Evolutionary conservation across 495 filamentous ascomycete genomes (phyloP).

Genomic region (Opeltia flavorubescens): DNA sequence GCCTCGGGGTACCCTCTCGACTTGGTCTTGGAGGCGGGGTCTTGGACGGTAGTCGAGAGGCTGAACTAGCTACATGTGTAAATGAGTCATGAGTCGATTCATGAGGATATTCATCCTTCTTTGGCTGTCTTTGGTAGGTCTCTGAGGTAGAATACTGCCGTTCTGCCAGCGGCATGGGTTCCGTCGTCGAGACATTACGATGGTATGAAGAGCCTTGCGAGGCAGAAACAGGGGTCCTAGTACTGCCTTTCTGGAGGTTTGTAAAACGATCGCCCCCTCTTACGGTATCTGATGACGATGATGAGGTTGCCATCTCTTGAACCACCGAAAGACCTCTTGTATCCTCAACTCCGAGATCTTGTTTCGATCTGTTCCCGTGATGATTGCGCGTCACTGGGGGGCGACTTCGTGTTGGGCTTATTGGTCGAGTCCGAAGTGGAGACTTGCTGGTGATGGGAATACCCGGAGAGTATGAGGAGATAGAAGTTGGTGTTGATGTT

Average conservation of each 20-base stretch:
- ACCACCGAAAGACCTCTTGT: conserved; percentile 45
- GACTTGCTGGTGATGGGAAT: conserved; percentile 48
- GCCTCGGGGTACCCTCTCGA: conserved; percentile 60
- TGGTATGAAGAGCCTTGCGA: conserved; percentile 47
- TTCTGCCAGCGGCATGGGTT: conserved; percentile 16
- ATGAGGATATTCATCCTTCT: no score
- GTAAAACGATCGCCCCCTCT: conserved; percentile 22
- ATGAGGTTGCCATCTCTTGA: conserved; percentile 47
- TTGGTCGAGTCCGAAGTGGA: conserved; percentile 42
- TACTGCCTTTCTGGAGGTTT: conserved; percentile 27
- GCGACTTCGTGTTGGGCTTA: conserved; percentile 49
- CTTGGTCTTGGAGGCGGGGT: conserved; percentile 51
- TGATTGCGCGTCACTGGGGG: conserved; percentile 54
- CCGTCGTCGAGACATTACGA: conserved; percentile 48
- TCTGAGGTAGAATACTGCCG: conserved; percentile 5
- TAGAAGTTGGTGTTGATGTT: conserved; percentile 87
- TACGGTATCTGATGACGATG: conserved; percentile 45
- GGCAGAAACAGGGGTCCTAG: conserved; percentile 29
- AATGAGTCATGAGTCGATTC: no score
- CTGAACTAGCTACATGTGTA: neutral
- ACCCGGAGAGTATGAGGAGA: conserved; percentile 89
- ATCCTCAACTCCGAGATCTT: conserved; percentile 19
- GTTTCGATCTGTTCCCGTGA: conserved; percentile 37
- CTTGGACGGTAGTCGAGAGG: neutral
- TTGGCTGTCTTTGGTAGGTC: neutral